Base-by-base conservation (phyloP, 2,329 filamentous ascomycete genomes). In the Colletotrichum sp. region DNA sequence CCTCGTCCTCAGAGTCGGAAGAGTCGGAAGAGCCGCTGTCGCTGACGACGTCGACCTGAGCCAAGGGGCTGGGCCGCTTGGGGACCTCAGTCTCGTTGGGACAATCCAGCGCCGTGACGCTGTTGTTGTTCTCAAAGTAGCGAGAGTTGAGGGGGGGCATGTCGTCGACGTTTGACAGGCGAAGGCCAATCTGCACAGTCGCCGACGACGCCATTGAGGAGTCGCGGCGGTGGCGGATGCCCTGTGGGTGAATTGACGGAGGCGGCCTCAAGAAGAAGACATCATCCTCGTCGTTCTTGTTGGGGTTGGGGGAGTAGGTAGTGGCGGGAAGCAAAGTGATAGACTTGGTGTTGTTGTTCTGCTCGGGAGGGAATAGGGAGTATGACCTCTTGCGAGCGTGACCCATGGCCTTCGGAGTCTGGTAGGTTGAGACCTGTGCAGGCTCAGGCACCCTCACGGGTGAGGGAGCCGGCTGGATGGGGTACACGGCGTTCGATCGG, bases 111-210 rank as follows among this genome's bases (percentile, higher is more conserved):
- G 82, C 82, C 72, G 88, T 83, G 6, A 86, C 83, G 67, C 85
- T 84, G 75, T 84, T 72, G 70, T 83, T 76, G 76, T 85, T 79
- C 66, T 75, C 80, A 60, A 79, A 82, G 75, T 78, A 82, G 66
- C 73, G 83, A 76, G 68, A 81, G 55, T 83, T 79, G 21, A 84
- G 80, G 18, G 84, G 84, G 1, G 85, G 83, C 76, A 91, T 87
- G 77, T 91, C 89, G 16, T 88, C 84, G 36, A 90, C 87, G 70
- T 88, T 91, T 30, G 93, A 94, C 71, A 95, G 87, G 13, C 93
- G 90, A 18, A 95, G 86, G 2, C 93, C 93, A 67, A 95, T 94
- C 80, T 94, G 93, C 13, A 95, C 93, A 1, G 93, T 94, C 28
- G 92, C 92, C 12, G 91, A 91, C 60, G 93, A 94, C 18, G 87